phyloP scores from a whole-genome alignment of 108 stramenopile genomes.

The Nitzschia palea region DNA sequence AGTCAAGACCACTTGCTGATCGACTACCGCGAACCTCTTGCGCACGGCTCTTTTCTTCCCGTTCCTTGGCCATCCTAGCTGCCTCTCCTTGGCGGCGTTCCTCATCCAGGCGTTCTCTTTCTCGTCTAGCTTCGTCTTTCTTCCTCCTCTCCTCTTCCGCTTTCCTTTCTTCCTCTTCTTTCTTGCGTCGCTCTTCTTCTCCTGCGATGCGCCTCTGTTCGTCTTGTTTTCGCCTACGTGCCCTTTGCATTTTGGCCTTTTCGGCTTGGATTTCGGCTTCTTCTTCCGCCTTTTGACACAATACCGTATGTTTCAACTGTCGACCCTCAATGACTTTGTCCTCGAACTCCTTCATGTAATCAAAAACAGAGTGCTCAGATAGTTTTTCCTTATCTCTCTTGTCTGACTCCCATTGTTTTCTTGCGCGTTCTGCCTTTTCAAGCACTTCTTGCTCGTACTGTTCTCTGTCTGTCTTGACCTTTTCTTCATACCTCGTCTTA shows the following conservation, averaged over 20 bases:
- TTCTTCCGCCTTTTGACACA: constrained; percentile 68
- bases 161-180: constrained; percentile 57
- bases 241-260: constrained; percentile 67
- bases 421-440: constrained; percentile 67
- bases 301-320: constrained; percentile 42
- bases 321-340: constrained; percentile 70
- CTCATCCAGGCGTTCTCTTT: constrained; percentile 59
- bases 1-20: constrained; percentile 33
- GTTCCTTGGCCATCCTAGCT: constrained; percentile 68
- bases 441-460: constrained; percentile 74
- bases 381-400: constrained; percentile 64
- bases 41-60: constrained; percentile 38
- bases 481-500: constrained; percentile 73
- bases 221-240: constrained; percentile 68
- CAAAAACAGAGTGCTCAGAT: constrained; percentile 55
- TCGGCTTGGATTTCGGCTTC: constrained; percentile 75
- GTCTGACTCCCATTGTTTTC: constrained; percentile 74
- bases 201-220: constrained; percentile 44
- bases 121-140: constrained; percentile 55
- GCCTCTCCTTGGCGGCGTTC: constrained; percentile 57
- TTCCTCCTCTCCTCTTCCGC: constrained; percentile 54
- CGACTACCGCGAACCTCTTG: constrained; percentile 20
- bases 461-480: constrained; percentile 62
- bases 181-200: constrained; percentile 47
- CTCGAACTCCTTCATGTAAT: constrained; percentile 64